These are phyloP conservation scores for Skeletonema potamos DNA, from an alignment of 108 stramenopile species.

Conservation along the genomic window DNA sequence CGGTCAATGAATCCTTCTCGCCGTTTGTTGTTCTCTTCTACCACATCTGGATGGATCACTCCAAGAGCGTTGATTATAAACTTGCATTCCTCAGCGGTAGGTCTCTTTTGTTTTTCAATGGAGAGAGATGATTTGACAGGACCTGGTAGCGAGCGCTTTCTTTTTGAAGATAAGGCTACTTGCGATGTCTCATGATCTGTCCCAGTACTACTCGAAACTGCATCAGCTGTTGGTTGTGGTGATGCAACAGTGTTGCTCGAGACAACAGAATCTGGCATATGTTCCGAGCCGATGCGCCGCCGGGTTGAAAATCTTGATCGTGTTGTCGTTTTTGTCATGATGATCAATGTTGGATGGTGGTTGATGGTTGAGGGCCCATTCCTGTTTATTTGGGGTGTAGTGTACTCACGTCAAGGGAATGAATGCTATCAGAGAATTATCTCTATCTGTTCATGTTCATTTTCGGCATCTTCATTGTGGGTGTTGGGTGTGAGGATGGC, in stretches of 20 bases:
- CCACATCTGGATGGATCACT: conserved; percentile 66
- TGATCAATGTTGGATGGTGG: too few relatives aligned
- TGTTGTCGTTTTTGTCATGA: not conserved
- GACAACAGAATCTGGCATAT: not conserved
- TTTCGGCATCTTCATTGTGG: too few relatives aligned
- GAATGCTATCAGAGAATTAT: too few relatives aligned
- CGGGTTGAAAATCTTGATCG: not conserved
- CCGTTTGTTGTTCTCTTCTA: conserved; percentile 50
- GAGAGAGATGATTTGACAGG: not conserved
- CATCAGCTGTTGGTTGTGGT: not conserved
- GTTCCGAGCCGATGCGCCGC: not conserved
- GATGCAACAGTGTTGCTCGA: not conserved
- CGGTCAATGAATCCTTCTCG: conserved; percentile 16
- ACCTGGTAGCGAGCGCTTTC: not conserved
- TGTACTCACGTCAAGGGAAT: too few relatives aligned
- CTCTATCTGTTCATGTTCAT: too few relatives aligned
- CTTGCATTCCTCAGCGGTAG: conserved; percentile 40
- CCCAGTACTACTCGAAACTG: not conserved
- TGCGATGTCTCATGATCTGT: too few relatives aligned
- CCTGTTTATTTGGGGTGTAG: too few relatives aligned
- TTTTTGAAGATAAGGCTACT: too few relatives aligned
- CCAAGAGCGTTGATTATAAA: conserved; percentile 42
- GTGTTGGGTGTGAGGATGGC: too few relatives aligned
- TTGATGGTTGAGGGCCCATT: too few relatives aligned
- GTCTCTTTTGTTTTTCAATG: conserved; percentile 1